Base-by-base conservation (phyloP, 345 rosid species). In the Eucalyptus brandiana region DNA sequence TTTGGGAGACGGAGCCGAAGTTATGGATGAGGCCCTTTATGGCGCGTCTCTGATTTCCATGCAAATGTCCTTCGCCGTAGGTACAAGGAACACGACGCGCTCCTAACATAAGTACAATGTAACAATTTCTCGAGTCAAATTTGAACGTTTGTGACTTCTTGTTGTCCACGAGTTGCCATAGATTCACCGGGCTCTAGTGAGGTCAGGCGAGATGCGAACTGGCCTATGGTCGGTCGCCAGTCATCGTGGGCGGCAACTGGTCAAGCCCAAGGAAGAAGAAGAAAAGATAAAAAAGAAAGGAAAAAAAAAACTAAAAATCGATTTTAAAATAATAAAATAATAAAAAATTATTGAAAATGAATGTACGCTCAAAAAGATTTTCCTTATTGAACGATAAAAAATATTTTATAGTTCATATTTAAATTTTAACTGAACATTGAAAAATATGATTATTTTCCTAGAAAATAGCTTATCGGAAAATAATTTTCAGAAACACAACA, bases 321-420 rank as follows among this genome's bases (percentile, higher is more conserved):
- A 18, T 51, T 51, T 51, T 5, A 6, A 51, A 53, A 17, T 6
- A 0, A 51, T 18, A 51, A 53, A 19, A 53, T 18, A 51, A 51
- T 51, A 51, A 51, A 3, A 53, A 13, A 7, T 18, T 53, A 53
- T 53, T 53, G 56, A 53, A 51, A 53, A 53, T 18, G 56, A 1
- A 19, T 18, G 24, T 17, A 51, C 0, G 1, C 54, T 6, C 4
- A 53, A 18, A 53, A 53, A 18, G 0, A 18, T 18, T 18, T 51
- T 3, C 4, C 23, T 3, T 18, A 1, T 2, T 0, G 1, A 19
- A 53, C 1, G 1, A 18, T 0, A 2, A 19, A 53, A 53, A 51
- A 6, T 1, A 0, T 1, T 50, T 16, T 50, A 0, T 18, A 53
- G 24, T 53, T 53, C 2, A 53, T 53, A 18, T 53, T 53, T 4